Conservation (phyloP, 805 yeast genomes). For the Metschnikowia lochheadii region DNA sequence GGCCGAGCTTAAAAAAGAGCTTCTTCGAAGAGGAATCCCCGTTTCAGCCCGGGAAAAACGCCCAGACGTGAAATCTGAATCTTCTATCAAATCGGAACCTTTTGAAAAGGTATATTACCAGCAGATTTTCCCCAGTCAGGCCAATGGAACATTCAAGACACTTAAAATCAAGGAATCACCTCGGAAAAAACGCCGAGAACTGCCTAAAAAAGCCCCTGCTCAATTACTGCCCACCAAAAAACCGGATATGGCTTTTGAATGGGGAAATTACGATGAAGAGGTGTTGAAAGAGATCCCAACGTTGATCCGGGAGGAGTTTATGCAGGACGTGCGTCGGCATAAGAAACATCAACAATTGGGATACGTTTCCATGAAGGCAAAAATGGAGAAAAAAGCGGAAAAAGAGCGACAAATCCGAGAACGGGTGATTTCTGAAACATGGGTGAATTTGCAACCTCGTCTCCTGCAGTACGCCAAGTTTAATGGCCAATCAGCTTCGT, state of each 20-base stretch:
- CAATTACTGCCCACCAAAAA: constrained; percentile 9
- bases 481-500: not conserved
- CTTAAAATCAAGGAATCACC: constrained; percentile 33
- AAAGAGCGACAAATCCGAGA: constrained; percentile 4
- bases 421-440: constrained; percentile 7
- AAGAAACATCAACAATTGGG: constrained; percentile 24
- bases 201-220: not conserved
- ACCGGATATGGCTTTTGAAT: constrained; percentile 12
- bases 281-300: constrained; percentile 39
- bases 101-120: constrained; percentile 29
- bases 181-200: constrained; percentile 9
- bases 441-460: constrained; percentile 12
- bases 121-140: constrained; percentile 34
- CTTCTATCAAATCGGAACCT: too few relatives aligned
- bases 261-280: constrained; percentile 32
- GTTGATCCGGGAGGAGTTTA: constrained; percentile 32
- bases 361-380: constrained; percentile 25
- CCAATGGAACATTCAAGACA: constrained; percentile 26
- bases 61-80: not conserved
- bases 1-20: constrained; percentile 53
- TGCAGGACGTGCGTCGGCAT: constrained; percentile 31
- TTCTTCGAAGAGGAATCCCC: constrained; percentile 40
- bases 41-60: constrained; percentile 13
- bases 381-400: constrained; percentile 16
- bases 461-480: not conserved